phyloP scores from a whole-genome alignment of 192 early-diverging fungal genomes.

The Coemansia furcata region DNA sequence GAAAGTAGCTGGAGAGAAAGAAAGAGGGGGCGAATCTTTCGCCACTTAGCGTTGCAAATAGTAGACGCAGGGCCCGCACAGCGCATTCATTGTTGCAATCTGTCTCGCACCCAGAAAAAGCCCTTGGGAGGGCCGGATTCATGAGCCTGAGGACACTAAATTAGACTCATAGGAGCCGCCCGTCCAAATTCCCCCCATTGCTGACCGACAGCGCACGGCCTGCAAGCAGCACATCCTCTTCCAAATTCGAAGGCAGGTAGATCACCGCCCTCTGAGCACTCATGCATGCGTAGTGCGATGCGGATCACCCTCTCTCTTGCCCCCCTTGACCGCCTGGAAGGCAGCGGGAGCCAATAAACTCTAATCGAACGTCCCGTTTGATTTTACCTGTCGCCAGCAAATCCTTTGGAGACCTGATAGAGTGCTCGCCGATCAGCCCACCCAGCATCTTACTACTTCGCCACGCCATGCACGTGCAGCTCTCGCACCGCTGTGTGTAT shows the following conservation, averaged over 20 bases:
- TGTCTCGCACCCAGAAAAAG: neutral
- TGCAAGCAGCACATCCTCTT: constrained; percentile 1
- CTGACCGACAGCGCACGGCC: neutral
- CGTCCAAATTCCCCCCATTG: neutral
- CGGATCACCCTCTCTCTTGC: neutral
- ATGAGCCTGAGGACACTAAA: neutral
- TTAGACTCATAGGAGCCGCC: neutral
- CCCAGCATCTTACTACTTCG: neutral
- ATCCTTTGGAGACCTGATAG: neutral
- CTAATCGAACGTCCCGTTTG: neutral
- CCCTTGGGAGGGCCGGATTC: neutral
- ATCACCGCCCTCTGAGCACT: neutral
- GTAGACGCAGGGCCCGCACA: neutral
- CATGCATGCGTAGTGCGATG: constrained; percentile 1
- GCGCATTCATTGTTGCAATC: neutral
- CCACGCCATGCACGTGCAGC: constrained; percentile 5
- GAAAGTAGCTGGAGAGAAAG: neutral
- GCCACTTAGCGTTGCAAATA: neutral
- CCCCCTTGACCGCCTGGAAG: neutral
- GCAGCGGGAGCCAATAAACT: neutral
- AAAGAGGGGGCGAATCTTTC: neutral
- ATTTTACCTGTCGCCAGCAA: neutral
- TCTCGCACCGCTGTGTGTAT: neutral
- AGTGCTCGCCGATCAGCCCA: constrained; percentile 3
- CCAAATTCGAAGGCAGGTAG: neutral